A percentile compares a stretch with the other conserved stretches of the same genome.
Evolutionary conservation across 768 basidiomycete genomes (phyloP).

Genomic region (Russula brevipes): DNA sequence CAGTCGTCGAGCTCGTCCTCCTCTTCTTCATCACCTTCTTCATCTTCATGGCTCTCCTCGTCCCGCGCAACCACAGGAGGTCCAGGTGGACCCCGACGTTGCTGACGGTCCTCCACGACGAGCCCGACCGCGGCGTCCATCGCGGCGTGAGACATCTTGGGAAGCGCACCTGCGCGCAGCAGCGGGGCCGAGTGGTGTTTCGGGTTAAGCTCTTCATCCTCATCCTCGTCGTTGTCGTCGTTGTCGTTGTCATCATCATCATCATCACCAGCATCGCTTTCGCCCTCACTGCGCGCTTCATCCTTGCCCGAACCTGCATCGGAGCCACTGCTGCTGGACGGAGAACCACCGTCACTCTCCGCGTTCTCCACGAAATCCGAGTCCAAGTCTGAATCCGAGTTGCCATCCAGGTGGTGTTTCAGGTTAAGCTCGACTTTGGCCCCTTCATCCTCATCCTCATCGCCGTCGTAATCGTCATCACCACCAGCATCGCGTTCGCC

Average conservation of each 20-base stretch:
- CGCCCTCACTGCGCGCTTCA: conserved; percentile 15
- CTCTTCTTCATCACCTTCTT: too few species aligned
- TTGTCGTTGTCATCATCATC: conserved; percentile 26
- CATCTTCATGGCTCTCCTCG: too few species aligned
- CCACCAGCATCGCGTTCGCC: background rate
- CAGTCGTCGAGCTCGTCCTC: too few species aligned
- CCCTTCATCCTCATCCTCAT: conserved; percentile 35
- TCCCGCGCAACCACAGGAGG: too few species aligned
- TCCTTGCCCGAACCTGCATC: conserved; percentile 27
- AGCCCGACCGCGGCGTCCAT: conserved; percentile 22
- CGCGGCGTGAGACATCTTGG: conserved; percentile 21
- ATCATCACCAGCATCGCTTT: background rate
- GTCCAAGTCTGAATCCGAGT: background rate
- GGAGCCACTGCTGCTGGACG: conserved; percentile 4
- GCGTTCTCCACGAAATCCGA: conserved; percentile 17
- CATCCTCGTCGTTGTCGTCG: conserved; percentile 35
- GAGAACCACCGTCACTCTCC: conserved; percentile 39
- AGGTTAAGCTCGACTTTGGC: conserved; percentile 39
- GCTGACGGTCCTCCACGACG: conserved; percentile 13
- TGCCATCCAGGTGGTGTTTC: conserved; percentile 37
- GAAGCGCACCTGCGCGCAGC: conserved; percentile 19
- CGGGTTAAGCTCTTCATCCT: conserved; percentile 44
- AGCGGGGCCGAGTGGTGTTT: conserved; percentile 39
- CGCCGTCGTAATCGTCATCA: conserved; percentile 26
- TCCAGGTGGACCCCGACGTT: too few species aligned